Evolutionary conservation across 2,329 filamentous ascomycete species (phyloP).

Genomic region (Xylariales sp.): DNA sequence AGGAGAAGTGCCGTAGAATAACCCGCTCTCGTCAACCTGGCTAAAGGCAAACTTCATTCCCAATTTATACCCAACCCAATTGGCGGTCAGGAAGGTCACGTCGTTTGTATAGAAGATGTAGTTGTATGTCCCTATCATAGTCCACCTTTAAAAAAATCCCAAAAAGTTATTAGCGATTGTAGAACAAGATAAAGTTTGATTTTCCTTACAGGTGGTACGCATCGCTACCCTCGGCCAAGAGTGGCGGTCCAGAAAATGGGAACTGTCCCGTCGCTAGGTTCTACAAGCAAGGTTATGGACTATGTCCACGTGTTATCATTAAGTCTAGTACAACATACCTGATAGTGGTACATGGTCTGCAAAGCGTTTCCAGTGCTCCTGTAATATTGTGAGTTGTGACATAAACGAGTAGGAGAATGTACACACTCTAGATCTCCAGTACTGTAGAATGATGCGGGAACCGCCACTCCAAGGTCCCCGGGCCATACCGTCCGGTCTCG

Average conservation of each 20-base stretch:
- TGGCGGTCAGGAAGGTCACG: constrained; percentile 36
- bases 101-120: constrained; percentile 54
- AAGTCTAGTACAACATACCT: too few species aligned
- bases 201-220: constrained; percentile 28
- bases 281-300: constrained; percentile 2
- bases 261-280: constrained; percentile 15
- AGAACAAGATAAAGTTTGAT: too few species aligned
- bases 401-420: not conserved
- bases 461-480: constrained; percentile 51
- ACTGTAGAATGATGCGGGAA: constrained; percentile 45
- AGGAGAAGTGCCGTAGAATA: constrained; percentile 16
- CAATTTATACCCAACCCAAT: constrained; percentile 43
- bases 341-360: constrained; percentile 28
- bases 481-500: constrained; percentile 53
- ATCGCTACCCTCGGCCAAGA: constrained; percentile 17
- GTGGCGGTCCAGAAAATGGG: constrained; percentile 20
- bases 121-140: constrained; percentile 54
- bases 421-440: constrained; percentile 35
- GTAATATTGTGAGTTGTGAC: constrained; percentile 8
- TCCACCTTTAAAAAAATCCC: constrained; percentile 21
- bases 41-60: constrained; percentile 32
- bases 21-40: constrained; percentile 16
- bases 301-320: constrained; percentile 2
- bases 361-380: constrained; percentile 41
- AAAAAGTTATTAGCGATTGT: constrained; percentile 2